Base-by-base conservation (phyloP, 1,139 yeast species). In the Candida freyschussii region DNA sequence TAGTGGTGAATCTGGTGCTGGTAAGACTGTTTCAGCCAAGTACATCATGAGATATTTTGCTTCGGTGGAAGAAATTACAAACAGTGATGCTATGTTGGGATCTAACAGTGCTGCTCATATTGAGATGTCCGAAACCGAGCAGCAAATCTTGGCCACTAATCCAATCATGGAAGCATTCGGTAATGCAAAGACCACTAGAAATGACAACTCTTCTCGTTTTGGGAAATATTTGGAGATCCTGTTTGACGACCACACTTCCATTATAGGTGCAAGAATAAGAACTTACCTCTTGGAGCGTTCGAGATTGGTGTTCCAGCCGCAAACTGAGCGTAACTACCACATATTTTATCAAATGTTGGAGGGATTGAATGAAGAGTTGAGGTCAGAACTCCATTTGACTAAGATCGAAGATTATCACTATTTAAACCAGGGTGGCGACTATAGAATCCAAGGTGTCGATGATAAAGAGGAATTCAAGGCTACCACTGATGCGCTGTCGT, bases 111-210 rank as follows among this genome's bases (percentile, higher is more conserved):
- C 49, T 26, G 59, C 61, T 36, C 53, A 56, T 36, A 73, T 78
- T 30, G 93, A 86, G 47, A 80, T 91, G 81, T 81, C 94, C 27
- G 84, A 82, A 40, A 93, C 93, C 19, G 98, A 91, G 62, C 82
- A 85, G 55, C 96, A 85, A 62, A 93, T 91, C 37, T 69, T 91
- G 54, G 98, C 98, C 13, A 91, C 98, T 1, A 91, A 91, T 57
- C 98, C 98, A 6, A 91, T 91, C 49, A 87, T 91, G 93, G 98
- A 91, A 63, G 94, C 97, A 1, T 91, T 91, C 59, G 98, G 98
- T 69, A 91, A 91, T 57, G 97, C 98, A 11, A 91, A 91, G 59
- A 91, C 98, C 4, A 87, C 95, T 4, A 78, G 98, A 65, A 91
- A 91, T 57, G 97, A 91, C 60, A 91, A 91, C 60, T 91, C 97